Base-by-base conservation (phyloP, 805 yeast species). In the Candida schatavii region DNA sequence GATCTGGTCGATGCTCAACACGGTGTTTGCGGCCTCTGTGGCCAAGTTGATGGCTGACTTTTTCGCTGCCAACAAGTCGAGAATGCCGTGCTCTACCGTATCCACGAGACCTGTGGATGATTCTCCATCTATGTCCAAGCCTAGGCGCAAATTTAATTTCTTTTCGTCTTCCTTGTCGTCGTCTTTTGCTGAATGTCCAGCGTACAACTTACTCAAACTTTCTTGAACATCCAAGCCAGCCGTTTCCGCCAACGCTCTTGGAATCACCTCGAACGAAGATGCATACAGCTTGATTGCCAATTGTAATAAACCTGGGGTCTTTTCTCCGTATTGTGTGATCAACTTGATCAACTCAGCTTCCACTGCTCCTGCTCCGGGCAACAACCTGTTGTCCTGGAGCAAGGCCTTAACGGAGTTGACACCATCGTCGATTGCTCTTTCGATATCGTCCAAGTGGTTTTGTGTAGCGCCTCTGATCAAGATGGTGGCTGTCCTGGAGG, bases 401-500 rank as follows among this genome's bases (percentile, higher is more conserved):
- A 93, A 74, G 1, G 97, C 90, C 68, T 93, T 93, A 52, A 91
- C 80, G 25, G 95, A 87, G 46, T 88, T 79, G 37, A 93, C 96
- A 58, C 98, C 97, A 57, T 93, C 99, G 60, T 93, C 98, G 48
- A 93, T 88, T 39, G 98, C 96, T 58, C 99, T 81, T 72, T 93
- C 99, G 45, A 93, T 79, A 61, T 93, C 98, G 58, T 93, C 99
- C 60, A 93, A 71, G 61, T 77, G 80, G 68, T 88, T 90, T 65
- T 88, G 91, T 5, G 99, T 93, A 33, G 99, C 99, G 42, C 99
- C 99, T 65, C 99, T 80, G 41, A 93, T 72, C 37, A 93, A 84
- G 55, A 93, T 89, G 6, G 99, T 93, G 13, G 98, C 82, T 3
- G 99, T 93, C 55, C 74, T 59, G 18, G 74, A 65, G 54, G 86